These are phyloP conservation scores for Rhypophila decipiens DNA, from an alignment of 495 filamentous ascomycete species.

Conservation along the genomic window DNA sequence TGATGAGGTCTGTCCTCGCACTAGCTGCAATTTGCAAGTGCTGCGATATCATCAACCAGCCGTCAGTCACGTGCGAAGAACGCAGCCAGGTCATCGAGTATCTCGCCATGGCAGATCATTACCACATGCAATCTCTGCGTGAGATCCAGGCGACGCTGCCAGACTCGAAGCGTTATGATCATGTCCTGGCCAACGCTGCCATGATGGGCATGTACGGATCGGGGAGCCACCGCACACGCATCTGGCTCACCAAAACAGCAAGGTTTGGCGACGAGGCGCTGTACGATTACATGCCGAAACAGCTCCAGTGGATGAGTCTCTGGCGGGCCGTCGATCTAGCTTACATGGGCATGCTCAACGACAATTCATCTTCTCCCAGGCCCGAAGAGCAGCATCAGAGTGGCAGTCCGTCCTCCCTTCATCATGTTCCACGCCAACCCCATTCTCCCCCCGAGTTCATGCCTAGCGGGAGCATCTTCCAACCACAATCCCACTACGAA, in stretches of 20 bases:
- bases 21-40: conserved; percentile 36
- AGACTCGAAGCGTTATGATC: conserved; percentile 23
- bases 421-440: too few relatives aligned
- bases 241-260: conserved; percentile 29
- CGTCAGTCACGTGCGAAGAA: conserved; percentile 11
- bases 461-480: background rate
- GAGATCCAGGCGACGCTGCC: conserved; percentile 25
- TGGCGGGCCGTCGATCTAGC: conserved; percentile 33
- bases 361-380: too few relatives aligned
- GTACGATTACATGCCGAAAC: conserved; percentile 22
- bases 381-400: background rate
- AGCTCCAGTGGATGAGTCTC: conserved; percentile 37
- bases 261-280: conserved; percentile 9
- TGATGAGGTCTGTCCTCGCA: conserved; percentile 38
- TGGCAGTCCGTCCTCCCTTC: too few relatives aligned
- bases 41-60: conserved; percentile 28
- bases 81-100: conserved; percentile 22
- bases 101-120: conserved; percentile 23
- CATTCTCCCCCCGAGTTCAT: background rate
- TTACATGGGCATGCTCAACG: conserved; percentile 28
- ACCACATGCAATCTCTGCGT: conserved; percentile 29
- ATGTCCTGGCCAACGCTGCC: conserved; percentile 37
- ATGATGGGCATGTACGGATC: conserved; percentile 43
- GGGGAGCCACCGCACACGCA: conserved; percentile 30
- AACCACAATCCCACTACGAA: conserved; percentile 6